phyloP scores from a whole-genome alignment of 1,284 basidiomycete genomes.

The Malassezia yamatoensis region DNA sequence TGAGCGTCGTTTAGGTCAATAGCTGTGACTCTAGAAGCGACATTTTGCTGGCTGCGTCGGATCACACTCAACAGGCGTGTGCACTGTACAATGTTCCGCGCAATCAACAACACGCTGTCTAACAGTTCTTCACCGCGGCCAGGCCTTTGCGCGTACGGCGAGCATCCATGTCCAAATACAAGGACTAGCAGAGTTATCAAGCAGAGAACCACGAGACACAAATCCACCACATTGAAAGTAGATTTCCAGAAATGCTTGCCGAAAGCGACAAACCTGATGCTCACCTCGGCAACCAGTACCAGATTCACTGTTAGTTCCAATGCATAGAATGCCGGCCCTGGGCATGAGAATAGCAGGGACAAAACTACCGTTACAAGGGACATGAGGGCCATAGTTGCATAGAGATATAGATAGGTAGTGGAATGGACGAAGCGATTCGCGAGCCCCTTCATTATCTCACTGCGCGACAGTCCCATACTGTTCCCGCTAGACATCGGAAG shows the following conservation, averaged over 20 bases:
- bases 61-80: conserved; percentile 40
- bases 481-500: not conserved
- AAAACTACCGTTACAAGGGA: conserved; percentile 42
- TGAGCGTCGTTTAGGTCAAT: conserved; percentile 36
- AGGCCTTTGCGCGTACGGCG: conserved; percentile 26
- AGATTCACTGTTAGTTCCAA: conserved; percentile 42
- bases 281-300: conserved; percentile 41
- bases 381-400: conserved; percentile 40
- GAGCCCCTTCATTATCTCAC: conserved; percentile 44
- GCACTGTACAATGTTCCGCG: conserved; percentile 40
- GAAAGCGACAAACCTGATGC: conserved; percentile 36
- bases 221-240: conserved; percentile 42
- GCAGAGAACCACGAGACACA: conserved; percentile 39
- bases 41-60: conserved; percentile 32
- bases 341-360: conserved; percentile 34
- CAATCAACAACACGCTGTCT: conserved; percentile 42
- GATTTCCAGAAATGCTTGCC: conserved; percentile 47
- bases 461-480: conserved; percentile 29
- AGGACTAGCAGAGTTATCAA: conserved; percentile 39
- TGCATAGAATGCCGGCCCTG: conserved; percentile 38
- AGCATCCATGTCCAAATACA: conserved; percentile 44
- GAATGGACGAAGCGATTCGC: conserved; percentile 47
- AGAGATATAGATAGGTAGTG: conserved; percentile 42
- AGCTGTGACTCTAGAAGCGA: conserved; percentile 29
- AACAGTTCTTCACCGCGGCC: conserved; percentile 41